phyloP scores from a whole-genome alignment of 2,329 filamentous ascomycete genomes.

The Aspergillus arachidicola region DNA sequence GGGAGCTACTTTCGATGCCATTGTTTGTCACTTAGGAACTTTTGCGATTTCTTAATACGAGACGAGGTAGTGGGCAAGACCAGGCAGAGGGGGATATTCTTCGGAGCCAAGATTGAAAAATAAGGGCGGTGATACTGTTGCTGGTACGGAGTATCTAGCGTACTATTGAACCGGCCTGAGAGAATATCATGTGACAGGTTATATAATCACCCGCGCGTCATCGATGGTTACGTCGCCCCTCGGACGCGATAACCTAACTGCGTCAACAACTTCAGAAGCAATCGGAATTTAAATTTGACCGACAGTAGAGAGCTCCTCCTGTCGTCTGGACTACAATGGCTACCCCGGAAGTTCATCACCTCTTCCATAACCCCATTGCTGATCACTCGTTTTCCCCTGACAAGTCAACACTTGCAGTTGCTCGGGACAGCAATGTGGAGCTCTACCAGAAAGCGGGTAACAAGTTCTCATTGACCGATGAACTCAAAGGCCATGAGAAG shows the following conservation, averaged over 20 bases:
- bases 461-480: slow-evolving; percentile 82
- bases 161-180: not conserved
- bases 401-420: slow-evolving; percentile 82
- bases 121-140: not conserved
- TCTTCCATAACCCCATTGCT: slow-evolving; percentile 94
- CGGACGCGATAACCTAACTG: not conserved
- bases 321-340: slow-evolving; percentile 71
- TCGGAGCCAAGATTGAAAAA: not conserved
- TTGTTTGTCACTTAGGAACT: slow-evolving; percentile 15
- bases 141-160: not conserved
- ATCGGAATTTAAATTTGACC: slow-evolving; percentile 27
- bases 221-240: slow-evolving; percentile 13
- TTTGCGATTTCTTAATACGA: not conserved
- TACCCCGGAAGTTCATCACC: slow-evolving; percentile 86
- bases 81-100: not conserved
- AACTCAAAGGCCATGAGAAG: slow-evolving; percentile 96
- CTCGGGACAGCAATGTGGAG: slow-evolving; percentile 86
- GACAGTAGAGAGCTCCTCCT: slow-evolving; percentile 99
- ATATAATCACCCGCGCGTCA: slow-evolving; percentile 26
- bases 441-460: slow-evolving; percentile 75
- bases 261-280: not conserved
- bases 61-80: not conserved
- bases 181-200: slow-evolving; percentile 24
- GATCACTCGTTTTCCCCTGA: slow-evolving; percentile 98
- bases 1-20: slow-evolving; percentile 45